Evolutionary conservation across 2,329 filamentous ascomycete genomes (phyloP), one percentile per base, ranked within the genome.

Genomic region (Botrytis byssoidea): DNA sequence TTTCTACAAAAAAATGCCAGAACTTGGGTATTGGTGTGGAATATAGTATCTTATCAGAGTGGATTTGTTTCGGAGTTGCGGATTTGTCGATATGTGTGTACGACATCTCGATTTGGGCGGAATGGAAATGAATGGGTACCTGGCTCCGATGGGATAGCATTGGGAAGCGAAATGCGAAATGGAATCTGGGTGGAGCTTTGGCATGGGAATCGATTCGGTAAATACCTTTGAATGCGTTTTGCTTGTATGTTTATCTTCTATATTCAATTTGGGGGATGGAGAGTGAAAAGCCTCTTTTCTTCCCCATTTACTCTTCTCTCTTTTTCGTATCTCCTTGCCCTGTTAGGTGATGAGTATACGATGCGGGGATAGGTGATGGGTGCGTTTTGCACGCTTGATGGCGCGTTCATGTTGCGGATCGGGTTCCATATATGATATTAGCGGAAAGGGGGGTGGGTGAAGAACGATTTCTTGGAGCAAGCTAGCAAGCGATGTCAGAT

Each of bases 51-150:
- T 35, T 55, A 40, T 20, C 25, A 35, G 65, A 68, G 46, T n/a
- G n/a, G n/a, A n/a, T 20, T 68, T 68, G 12, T 68, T 68, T 40
- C 18, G 65, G 65, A 68, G 65, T 68, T 68, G 65, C 14, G 65
- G 65, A 55, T 18, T 55, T 29, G 65, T 46, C 16, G 61, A 32
- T 68, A 4, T 68, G 35, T 68, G 35, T 68, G 9, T 32, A 29
- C 10, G 65, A 40, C 65, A 68, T 55, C n/a, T 68, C 35, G 35
- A 55, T 42, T 40, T 40, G 65, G 16, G 32, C 5, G 46, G 46
- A 35, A 29, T 29, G 65, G 46, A n/a, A 55, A 42, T 29, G 65
- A 55, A 68, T 51, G 65, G 46, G 35, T n/a, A 67, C 25, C 29
- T 67, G 64, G 29, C 64, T 67, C 44, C 12, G 32, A 67, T 51